Conservation (phyloP, 2,329 filamentous ascomycete genomes). For the Diaporthe citri region DNA sequence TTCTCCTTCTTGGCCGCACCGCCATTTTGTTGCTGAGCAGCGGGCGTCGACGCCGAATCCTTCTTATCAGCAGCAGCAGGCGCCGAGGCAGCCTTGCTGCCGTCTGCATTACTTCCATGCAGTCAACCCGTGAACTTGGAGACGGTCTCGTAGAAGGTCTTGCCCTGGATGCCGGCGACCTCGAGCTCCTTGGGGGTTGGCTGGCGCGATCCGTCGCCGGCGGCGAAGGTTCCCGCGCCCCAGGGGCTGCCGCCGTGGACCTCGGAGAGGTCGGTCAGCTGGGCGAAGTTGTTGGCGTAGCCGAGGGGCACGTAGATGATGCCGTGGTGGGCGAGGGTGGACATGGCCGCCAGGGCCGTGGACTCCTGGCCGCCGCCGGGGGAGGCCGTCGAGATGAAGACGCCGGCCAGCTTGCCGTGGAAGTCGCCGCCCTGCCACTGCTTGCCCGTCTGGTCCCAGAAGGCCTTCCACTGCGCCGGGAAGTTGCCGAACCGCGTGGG, state of each 20-base stretch:
- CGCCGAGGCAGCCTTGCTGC: constrained; percentile 43
- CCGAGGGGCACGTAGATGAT: constrained; percentile 97
- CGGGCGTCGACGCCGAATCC: constrained; percentile 7
- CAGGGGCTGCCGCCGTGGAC: constrained; percentile 89
- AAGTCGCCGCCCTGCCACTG: constrained; percentile 85
- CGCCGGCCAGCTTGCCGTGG: constrained; percentile 89
- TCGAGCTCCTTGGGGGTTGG: constrained; percentile 81
- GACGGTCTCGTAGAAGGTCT: constrained; percentile 83
- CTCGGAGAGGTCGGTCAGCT: constrained; percentile 79
- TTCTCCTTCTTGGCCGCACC: constrained; percentile 38
- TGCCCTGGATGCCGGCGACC: constrained; percentile 85
- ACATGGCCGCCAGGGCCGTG: constrained; percentile 84
- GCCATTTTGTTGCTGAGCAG: constrained; percentile 42
- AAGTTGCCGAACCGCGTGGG: constrained; percentile 98
- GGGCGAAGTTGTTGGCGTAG: constrained; percentile 82
- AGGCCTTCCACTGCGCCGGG: constrained; percentile 93
- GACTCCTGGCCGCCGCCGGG: constrained; percentile 93
- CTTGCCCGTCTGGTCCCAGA: constrained; percentile 90
- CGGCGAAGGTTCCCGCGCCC: constrained; percentile 93
- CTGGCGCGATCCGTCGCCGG: constrained; percentile 84
- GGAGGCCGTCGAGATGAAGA: constrained; percentile 91
- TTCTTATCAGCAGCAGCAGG: constrained; percentile 41
- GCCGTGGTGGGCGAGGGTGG: constrained; percentile 91
- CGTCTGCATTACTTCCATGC: constrained; percentile 66
- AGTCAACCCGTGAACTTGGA: constrained; percentile 83